Conservation (phyloP, 2,329 filamentous ascomycete species). For the Neocucurbitaria cava region DNA sequence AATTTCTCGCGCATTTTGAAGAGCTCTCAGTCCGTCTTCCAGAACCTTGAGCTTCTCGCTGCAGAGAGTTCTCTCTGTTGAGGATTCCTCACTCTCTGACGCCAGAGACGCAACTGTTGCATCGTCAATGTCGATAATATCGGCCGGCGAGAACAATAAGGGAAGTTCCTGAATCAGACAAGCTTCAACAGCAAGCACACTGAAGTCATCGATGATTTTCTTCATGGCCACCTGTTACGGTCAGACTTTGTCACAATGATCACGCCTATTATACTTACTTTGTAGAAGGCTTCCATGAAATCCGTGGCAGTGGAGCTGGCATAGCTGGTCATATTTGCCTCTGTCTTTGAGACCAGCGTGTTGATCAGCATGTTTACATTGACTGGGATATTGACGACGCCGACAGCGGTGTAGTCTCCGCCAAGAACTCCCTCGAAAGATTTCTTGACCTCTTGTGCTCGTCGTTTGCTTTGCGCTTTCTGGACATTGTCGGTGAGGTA, state of each 20-base stretch:
- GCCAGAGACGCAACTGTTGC: conserved; percentile 16
- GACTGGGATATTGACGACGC: not conserved
- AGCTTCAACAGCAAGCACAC: conserved; percentile 48
- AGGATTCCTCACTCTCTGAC: conserved; percentile 21
- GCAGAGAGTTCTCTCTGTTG: conserved; percentile 12
- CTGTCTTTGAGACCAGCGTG: conserved; percentile 15
- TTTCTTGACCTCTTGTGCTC: conserved; percentile 14
- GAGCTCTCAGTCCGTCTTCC: conserved; percentile 19
- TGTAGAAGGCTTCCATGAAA: conserved; percentile 43
- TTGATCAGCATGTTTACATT: conserved; percentile 18
- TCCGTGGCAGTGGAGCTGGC: conserved; percentile 37
- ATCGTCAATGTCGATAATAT: conserved; percentile 25
- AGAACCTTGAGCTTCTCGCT: conserved; percentile 26
- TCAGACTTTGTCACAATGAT: not conserved
- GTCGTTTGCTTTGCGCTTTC: conserved; percentile 29
- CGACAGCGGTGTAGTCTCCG: not conserved
- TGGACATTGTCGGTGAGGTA: conserved; percentile 47
- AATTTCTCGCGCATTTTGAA: conserved; percentile 3
- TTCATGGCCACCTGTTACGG: conserved; percentile 50
- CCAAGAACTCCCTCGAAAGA: conserved; percentile 19
- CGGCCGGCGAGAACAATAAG: conserved; percentile 36
- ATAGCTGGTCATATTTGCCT: conserved; percentile 39
- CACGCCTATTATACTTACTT: conserved; percentile 10
- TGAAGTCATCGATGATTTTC: conserved; percentile 51
- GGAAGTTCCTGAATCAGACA: conserved; percentile 39